Evolutionary conservation across 805 yeast species (phyloP), one percentile per base, ranked within the genome.

Genomic region (Candida boleticola): DNA sequence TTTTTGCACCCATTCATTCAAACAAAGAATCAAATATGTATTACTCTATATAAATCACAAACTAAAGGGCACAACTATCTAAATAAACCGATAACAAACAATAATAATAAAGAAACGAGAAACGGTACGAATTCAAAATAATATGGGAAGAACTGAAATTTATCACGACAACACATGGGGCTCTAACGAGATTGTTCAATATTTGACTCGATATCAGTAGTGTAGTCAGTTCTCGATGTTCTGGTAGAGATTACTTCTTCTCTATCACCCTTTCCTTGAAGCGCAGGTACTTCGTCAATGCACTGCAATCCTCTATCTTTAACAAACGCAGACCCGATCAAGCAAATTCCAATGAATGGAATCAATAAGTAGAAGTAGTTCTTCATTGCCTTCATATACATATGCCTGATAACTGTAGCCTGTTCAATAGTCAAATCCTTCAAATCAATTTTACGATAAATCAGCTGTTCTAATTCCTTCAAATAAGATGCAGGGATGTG

Each of bases 241-340:
- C 32, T 16, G 10, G 29, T 14, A 11, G 39, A 36, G 11, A 36
- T 17, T 3, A 9, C 22, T 5, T 14, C 21, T n/a, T 36, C 9
- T 16, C n/a, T 5, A n/a, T 41, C 27, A n/a, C n/a, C n/a, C 55
- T 45, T 1, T 61, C 57, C 6, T 37, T 38, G 38, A 55, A 50
- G 43, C 57, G 55, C 55, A 54, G 25, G 29, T 37, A 45, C n/a
- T 44, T 68, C 70, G 40, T 67, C 73, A 39, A 66, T 51, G 42
- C 70, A 61, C 22, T 57, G 63, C 41, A 68, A 57, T 1, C 73
- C 73, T 34, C 57, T 54, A 42, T 68, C 73, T 29, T 52, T 52
- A 26, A 66, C 52, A 45, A 64, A 60, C 10, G 61, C 48, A 7
- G 64, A 56, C 16, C 57, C 46, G 5, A 61, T 34, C n/a, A 66